These are phyloP conservation scores for Paramecium bursaria DNA, from an alignment of 73 alveolate genomes.

Conservation along the genomic window DNA sequence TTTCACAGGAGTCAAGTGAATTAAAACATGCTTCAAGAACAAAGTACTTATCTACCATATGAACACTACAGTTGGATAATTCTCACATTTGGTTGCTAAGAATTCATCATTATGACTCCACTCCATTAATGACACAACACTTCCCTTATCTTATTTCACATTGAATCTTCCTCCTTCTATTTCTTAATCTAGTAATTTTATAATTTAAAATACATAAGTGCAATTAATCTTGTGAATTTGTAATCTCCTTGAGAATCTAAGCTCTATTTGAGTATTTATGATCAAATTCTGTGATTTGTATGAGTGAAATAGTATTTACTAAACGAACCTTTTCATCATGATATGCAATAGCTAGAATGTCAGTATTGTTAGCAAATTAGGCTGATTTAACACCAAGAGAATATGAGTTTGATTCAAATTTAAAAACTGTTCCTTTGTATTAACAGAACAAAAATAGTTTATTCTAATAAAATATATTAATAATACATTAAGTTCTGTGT, in stretches of 20 bases:
- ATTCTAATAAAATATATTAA: background rate
- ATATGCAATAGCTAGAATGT: slow-evolving; percentile 25
- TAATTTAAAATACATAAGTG: too few relatives aligned
- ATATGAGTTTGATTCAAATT: slow-evolving; percentile 40
- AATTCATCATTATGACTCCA: slow-evolving; percentile 90
- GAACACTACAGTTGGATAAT: slow-evolving; percentile 80
- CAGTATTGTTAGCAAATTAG: slow-evolving; percentile 38
- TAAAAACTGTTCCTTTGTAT: slow-evolving; percentile 17
- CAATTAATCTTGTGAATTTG: too few relatives aligned
- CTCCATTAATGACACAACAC: too few relatives aligned
- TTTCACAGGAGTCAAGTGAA: slow-evolving; percentile 85
- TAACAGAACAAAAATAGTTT: slow-evolving; percentile 6
- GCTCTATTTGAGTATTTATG: slow-evolving; percentile 17
- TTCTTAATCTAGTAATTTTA: too few relatives aligned
- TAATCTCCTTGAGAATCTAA: background rate
- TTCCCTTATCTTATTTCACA: too few relatives aligned
- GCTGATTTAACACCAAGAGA: slow-evolving; percentile 20
- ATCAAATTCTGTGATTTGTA: slow-evolving; percentile 34
- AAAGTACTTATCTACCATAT: slow-evolving; percentile 89
- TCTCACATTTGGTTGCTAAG: slow-evolving; percentile 91
- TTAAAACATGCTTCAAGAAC: slow-evolving; percentile 78
- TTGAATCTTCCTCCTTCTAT: too few relatives aligned
- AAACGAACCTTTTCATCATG: slow-evolving; percentile 51
- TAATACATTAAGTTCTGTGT: slow-evolving; percentile 54
- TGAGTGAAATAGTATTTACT: slow-evolving; percentile 12